Evolutionary conservation across 345 rosid species (phyloP).

Genomic region (Laguncularia racemosa): DNA sequence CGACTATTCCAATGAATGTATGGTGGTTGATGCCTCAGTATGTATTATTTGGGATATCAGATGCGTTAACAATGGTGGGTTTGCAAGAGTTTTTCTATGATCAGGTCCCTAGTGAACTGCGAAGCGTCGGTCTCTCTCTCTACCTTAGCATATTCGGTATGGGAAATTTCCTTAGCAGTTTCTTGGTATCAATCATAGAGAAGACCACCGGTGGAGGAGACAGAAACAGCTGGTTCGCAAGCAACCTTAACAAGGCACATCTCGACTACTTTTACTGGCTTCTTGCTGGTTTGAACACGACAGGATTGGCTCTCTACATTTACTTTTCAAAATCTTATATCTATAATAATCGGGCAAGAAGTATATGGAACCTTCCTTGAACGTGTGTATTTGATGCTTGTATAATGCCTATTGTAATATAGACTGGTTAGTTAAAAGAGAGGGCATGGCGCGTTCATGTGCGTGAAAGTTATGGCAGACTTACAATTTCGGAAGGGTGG

Average conservation of each 20-base stretch:
- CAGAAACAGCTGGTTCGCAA: constrained; percentile 42
- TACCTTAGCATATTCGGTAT: constrained; percentile 56
- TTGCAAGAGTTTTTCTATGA: constrained; percentile 65
- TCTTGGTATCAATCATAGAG: constrained; percentile 44
- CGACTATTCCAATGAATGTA: constrained; percentile 46
- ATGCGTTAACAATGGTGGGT: constrained; percentile 56
- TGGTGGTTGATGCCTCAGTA: constrained; percentile 72
- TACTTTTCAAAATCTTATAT: constrained; percentile 35
- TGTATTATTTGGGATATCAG: constrained; percentile 37
- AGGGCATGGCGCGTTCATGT: no score
- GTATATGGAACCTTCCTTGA: background rate
- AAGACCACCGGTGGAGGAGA: constrained; percentile 31
- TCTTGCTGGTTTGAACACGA: constrained; percentile 35
- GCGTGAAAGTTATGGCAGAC: no score
- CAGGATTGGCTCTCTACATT: constrained; percentile 29
- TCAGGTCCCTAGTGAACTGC: constrained; percentile 47
- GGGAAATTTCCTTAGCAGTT: constrained; percentile 51
- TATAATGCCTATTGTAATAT: no score
- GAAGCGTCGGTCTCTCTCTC: constrained; percentile 55
- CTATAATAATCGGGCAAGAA: constrained; percentile 16
- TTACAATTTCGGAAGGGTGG: no score
- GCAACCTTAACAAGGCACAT: constrained; percentile 50
- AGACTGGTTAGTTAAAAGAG: no score
- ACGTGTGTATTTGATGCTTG: no score
- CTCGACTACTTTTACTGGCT: constrained; percentile 55